Evolutionary conservation across 306 rosid species (phyloP).

Genomic region (Cercis canadensis): DNA sequence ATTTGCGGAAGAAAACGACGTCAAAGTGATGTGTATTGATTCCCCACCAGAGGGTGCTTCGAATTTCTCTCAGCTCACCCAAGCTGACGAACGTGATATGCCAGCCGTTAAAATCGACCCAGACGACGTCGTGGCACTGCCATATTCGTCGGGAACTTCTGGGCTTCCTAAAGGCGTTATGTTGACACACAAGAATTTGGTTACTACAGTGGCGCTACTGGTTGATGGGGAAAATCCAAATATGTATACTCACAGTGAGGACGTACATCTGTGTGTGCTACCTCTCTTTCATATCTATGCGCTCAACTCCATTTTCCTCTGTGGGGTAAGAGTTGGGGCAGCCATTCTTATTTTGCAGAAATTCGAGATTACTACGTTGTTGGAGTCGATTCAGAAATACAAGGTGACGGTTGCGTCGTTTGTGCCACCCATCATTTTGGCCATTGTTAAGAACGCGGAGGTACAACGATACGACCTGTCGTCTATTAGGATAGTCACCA

Average conservation of each 20-base stretch:
- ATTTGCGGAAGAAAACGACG: conserved; percentile 29
- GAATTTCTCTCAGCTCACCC: conserved; percentile 43
- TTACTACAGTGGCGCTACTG: conserved; percentile 70
- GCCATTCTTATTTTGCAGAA: conserved; percentile 64
- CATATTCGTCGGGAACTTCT: conserved; percentile 80
- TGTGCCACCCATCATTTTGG: conserved; percentile 79
- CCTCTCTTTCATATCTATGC: conserved; percentile 88
- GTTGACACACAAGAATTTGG: conserved; percentile 71
- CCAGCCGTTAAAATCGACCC: conserved; percentile 63
- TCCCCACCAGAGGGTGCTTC: conserved; percentile 5
- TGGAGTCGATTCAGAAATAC: conserved; percentile 51
- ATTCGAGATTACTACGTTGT: conserved; percentile 54
- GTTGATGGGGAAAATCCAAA: conserved; percentile 85
- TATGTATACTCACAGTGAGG: conserved; percentile 53
- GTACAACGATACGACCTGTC: conserved; percentile 57
- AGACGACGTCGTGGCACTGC: conserved; percentile 78
- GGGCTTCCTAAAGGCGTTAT: conserved; percentile 81
- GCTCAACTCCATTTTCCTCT: conserved; percentile 64
- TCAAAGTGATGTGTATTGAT: conserved; percentile 52
- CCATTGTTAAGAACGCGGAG: conserved; percentile 64
- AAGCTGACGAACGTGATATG: conserved; percentile 50
- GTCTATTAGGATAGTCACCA: conserved; percentile 62
- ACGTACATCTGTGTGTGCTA: conserved; percentile 75
- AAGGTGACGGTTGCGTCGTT: conserved; percentile 72
- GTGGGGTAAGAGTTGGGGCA: conserved; percentile 77